Evolutionary conservation across 1,139 yeast species (phyloP), one percentile per base, ranked within the genome.

Genomic region (Magnusiomyces magnusii): DNA sequence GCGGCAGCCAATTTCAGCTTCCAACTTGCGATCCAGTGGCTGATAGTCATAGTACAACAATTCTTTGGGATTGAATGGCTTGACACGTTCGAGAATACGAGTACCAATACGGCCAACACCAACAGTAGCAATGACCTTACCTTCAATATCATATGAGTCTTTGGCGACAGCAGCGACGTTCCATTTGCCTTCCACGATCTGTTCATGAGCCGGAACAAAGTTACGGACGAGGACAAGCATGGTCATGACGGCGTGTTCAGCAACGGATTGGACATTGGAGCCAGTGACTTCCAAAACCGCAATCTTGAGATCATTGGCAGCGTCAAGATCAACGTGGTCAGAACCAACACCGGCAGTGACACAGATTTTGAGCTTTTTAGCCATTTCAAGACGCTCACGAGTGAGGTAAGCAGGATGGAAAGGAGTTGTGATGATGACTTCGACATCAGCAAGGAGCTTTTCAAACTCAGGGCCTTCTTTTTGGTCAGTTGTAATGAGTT

Each of bases 281-380:
- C 95, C 95, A 42, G 95, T 87, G 58, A 87, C 95, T 74, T 87
- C 95, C 57, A 84, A 76, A 25, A 87, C 95, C 21, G 87, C 79
- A 67, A 87, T 81, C 63, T 78, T 75, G 60, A 74, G 71, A 68
- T 82, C 81, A 71, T 86, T 85, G 65, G 91, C 90, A 65, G 88
- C 88, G 65, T 79, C 79, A 68, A 87, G 78, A 68, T 87, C 95
- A 63, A 87, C 78, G 72, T 87, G 95, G 71, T 87, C 95, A 15
- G 90, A 84, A 7, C 95, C 95, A 62, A 87, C 92, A 65, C 95
- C 95, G 9, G 95, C 95, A 57, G 93, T 87, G 67, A 87, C 77
- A 64, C 86, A 79, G 60, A 85, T 71, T 76, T 86, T 87, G 73
- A 87, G 80, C 63, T 87, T 86, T 69, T 85, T 84, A 55, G 95